Evolutionary conservation across 1,139 yeast species (phyloP), one percentile per base, ranked within the genome.

Genomic region (Nematodospora anomalae): DNA sequence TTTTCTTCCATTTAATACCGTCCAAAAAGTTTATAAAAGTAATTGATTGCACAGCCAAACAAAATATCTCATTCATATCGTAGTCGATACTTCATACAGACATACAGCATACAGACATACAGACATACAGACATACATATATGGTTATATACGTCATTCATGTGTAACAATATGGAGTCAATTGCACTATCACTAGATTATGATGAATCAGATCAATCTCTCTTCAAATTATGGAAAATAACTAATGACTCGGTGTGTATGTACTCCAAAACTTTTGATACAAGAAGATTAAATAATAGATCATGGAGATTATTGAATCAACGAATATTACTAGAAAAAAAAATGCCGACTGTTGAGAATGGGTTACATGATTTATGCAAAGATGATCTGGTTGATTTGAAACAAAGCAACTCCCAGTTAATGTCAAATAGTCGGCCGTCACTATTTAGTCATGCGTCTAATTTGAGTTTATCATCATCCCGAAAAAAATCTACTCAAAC

Each of bases 241-340:
- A 51, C 59, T 6, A 47, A 42, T 21, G 35, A 40, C 16, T 35
- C 41, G 6, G 20, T 32, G 9, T 30, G 36, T 15, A 18, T 18
- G 8, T 18, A 18, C 8, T 28, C 40, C 9, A 41, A 45, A 24
- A 30, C 38, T 16, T 38, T 49, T 9, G 41, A 48, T 6, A 39
- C 44, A n/a, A 32, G 44, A 41, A 47, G 65, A 26, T 36, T 58
- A 25, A 51, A 53, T 35, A 56, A 60, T 39, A 44, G 66, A 30
- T 52, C 60, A 12, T 59, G 65, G 65, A 46, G 66, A 30, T 36
- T 60, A 29, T 37, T 58, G 15, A 55, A 52, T 38, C 41, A 38
- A 14, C 41, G 40, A 20, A 11, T 44, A 16, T 28, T 45, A 26
- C 15, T 38, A 16, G 14, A 28, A 23, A 25, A 32, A 10, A 16